Percentiles rank a stretch among this genome's conserved stretches.
Conservation (phyloP, 1,139 yeast genomes). For the Tardiomyces blankii region DNA sequence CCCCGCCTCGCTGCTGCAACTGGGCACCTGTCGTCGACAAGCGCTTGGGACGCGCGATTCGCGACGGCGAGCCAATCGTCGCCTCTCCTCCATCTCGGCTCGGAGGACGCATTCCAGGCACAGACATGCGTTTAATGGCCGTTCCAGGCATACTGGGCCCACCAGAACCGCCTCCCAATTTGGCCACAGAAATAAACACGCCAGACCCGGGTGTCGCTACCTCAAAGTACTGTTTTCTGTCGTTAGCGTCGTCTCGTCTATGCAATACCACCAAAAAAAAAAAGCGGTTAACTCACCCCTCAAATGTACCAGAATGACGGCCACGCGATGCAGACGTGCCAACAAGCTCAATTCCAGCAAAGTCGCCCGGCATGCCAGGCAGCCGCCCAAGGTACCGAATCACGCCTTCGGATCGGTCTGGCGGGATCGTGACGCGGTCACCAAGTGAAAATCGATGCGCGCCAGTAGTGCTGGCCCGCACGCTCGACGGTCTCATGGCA, state of each 20-base stretch:
- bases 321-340: conserved; percentile 60
- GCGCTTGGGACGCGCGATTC: background rate
- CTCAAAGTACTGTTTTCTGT: background rate
- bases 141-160: background rate
- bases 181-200: conserved; percentile 11
- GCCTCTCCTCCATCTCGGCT: background rate
- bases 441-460: background rate
- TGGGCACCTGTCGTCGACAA: background rate
- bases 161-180: conserved; percentile 1
- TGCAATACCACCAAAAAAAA: conserved; percentile 45
- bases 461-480: background rate
- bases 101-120: background rate
- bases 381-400: conserved; percentile 67
- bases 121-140: background rate
- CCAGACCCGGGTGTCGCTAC: conserved; percentile 12
- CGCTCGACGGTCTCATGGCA: background rate
- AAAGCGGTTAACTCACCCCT: conserved; percentile 39
- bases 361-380: conserved; percentile 62
- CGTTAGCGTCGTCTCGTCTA: conserved; percentile 20
- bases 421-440: background rate
- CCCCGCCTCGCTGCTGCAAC: background rate
- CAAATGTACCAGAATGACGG: conserved; percentile 64
- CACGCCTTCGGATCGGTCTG: conserved; percentile 32
- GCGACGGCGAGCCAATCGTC: background rate
- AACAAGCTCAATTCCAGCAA: conserved; percentile 76